Evolutionary conservation across 305 asterid genomes (phyloP), one percentile per base, ranked within the genome.

Genomic region (Fraxinus angustifolia): DNA sequence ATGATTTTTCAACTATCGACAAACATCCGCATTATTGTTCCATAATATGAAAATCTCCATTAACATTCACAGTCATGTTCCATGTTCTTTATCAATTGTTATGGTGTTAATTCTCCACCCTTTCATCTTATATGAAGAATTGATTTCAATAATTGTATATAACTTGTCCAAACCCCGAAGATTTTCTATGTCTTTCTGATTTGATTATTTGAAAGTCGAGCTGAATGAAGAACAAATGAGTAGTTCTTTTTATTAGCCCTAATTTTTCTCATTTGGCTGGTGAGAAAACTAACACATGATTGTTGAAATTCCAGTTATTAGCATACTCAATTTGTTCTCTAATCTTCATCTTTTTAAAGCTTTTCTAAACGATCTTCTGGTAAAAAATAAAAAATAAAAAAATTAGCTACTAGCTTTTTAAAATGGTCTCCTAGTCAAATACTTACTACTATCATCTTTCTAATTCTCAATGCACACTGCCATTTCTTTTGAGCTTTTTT

Each of bases 391-490:
- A 8, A 40, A 38, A 38, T 8, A 4, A 14, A 3, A 3, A 48
- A 50, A 16, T 12, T n/a, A 30, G 3, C 40, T 23, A 62, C 34
- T 21, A 23, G 71, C 34, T 7, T 62, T n/a, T 7, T 17, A n/a
- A 60, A 8, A 60, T 21, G 33, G 71, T 60, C 71, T 60, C 16
- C 26, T 14, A 19, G 62, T 11, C 19, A 80, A 33, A 60, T 78
- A 68, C 42, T 53, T 33, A 35, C 53, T 26, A 42, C 67, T 21
- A n/a, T 1, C 23, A 23, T 12, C 73, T 19, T 40, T 34, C 4
- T 80, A 58, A 50, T 1, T 36, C 60, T 78, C 79, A 42, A 76
- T 12, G 31, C 76, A 38, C 60, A 30, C 78, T 67, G 68, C 76
- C 30, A 53, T 75, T 70, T 16, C 70, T 74, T 65, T 53, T 62